These are phyloP conservation scores for Gorgonomyces haynaldii DNA, from an alignment of 192 early-diverging fungal species.

Conservation along the genomic window DNA sequence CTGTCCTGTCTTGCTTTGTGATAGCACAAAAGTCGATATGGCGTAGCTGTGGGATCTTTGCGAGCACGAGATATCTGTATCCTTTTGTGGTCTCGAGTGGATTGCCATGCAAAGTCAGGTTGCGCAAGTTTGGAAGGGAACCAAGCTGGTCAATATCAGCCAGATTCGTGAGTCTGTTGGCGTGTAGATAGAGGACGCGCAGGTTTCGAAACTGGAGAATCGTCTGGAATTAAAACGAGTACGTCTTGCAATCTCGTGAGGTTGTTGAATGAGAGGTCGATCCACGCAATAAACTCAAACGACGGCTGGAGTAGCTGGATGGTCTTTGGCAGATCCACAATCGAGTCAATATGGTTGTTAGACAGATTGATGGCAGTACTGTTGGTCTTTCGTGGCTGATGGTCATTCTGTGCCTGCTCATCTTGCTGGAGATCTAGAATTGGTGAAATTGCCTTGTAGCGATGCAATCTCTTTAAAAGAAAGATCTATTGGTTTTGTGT, in stretches of 20 bases:
- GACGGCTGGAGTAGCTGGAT: neutral
- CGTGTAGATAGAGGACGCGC: conserved; percentile 24
- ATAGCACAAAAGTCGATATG: conserved; percentile 32
- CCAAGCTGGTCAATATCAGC: conserved; percentile 21
- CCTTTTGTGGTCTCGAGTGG: conserved; percentile 21
- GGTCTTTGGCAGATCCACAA: neutral
- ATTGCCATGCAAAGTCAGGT: conserved; percentile 29
- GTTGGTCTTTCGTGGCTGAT: neutral
- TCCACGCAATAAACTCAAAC: conserved; percentile 16
- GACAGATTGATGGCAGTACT: neutral
- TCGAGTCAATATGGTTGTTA: neutral
- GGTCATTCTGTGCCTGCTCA: neutral
- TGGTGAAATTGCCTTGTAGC: neutral
- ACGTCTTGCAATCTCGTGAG: conserved; percentile 24
- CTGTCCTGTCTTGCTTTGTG: conserved; percentile 21
- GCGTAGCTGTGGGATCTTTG: conserved; percentile 14
- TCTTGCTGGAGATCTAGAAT: neutral
- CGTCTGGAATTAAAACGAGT: conserved; percentile 12
- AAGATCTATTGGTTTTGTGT: conserved; percentile 4
- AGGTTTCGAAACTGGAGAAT: conserved; percentile 19
- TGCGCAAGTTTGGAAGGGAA: conserved; percentile 7
- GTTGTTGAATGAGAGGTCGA: conserved; percentile 30
- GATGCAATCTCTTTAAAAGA: neutral
- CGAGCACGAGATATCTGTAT: conserved; percentile 20
- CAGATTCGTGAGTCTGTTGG: conserved; percentile 16